Conservation (phyloP, 2,329 filamentous ascomycete species). For the Pseudocercospora fuligena region DNA sequence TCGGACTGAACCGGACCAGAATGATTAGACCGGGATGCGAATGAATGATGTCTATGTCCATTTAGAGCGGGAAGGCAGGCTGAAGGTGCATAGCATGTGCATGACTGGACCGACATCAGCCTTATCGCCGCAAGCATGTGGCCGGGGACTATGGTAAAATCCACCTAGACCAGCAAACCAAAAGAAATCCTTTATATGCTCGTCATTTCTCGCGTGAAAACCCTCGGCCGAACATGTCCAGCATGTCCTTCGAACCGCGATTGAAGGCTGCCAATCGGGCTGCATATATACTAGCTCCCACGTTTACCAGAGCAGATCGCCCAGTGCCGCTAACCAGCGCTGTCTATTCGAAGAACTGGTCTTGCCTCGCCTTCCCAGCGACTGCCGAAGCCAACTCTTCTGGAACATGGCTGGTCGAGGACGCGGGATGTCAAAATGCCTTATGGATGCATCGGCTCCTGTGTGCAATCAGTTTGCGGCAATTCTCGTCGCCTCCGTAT, state of each 20-base stretch:
- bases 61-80: too few species aligned
- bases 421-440: background rate
- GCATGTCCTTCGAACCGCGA: background rate
- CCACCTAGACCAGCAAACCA: background rate
- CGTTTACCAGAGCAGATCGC: background rate
- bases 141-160: background rate
- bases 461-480: background rate
- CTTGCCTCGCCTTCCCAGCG: background rate
- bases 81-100: too few species aligned
- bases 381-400: background rate
- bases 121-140: background rate
- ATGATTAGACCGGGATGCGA: too few species aligned
- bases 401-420: background rate
- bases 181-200: background rate
- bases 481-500: conserved; percentile 2
- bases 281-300: background rate
- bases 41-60: too few species aligned
- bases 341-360: background rate
- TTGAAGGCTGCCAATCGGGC: conserved; percentile 1
- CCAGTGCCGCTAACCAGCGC: background rate
- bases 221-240: conserved; percentile 6
- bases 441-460: background rate
- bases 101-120: background rate
- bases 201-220: background rate
- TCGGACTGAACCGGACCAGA: too few species aligned